Base-by-base conservation (phyloP, 169 alveolate species). In the Cryptosporidium sp. region DNA sequence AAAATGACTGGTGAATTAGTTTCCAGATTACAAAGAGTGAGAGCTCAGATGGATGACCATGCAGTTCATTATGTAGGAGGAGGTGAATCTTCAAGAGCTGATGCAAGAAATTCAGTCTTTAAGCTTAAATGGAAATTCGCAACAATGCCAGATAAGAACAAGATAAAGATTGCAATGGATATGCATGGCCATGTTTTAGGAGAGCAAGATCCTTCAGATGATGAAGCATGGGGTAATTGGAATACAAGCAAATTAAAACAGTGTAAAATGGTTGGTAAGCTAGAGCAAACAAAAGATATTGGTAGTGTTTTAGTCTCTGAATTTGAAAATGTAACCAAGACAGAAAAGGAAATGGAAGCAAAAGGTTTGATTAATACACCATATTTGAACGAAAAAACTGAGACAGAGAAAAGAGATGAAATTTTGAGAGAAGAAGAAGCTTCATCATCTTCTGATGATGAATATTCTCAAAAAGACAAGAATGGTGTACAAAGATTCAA, bases 11-110 rank as follows among this genome's bases (percentile, higher is more conserved):
- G 85, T 42, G 92, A 84, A 87, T 39, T 85, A 60, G 92, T 85
- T 67, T 42, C 89, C 52, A 71, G 86, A 33, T 68, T 92, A 31
- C 91, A 71, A 65, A 68, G 75, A 9, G 93, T 89, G 70, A 85
- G 94, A 6, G 93, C 91, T 8, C 91, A 84, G 58, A 75, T 92
- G 60, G 94, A 92, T 39, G 93, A 85, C 48, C 60, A 75, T 33
- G 94, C 94, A 23, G 91, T 92, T n/a, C 94, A 92, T 39, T 92
- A 89, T 42, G 92, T 92, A 18, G 93, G 93, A 7, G 94, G 91
- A 52, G 94, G 92, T 16, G 80, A 73, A 35, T 62, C 84, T 7
- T 70, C 86, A 58, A n/a, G 93, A 23, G 94, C 94, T 26, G 94
- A 92, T 70, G 94, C 94, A 53, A 56, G 94, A 35, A 92, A 92